A percentile compares a stretch with the other conserved stretches of the same genome.
These are phyloP conservation scores for Scutellaria baicalensis DNA, from an alignment of 257 asterid species.

Conservation along the genomic window DNA sequence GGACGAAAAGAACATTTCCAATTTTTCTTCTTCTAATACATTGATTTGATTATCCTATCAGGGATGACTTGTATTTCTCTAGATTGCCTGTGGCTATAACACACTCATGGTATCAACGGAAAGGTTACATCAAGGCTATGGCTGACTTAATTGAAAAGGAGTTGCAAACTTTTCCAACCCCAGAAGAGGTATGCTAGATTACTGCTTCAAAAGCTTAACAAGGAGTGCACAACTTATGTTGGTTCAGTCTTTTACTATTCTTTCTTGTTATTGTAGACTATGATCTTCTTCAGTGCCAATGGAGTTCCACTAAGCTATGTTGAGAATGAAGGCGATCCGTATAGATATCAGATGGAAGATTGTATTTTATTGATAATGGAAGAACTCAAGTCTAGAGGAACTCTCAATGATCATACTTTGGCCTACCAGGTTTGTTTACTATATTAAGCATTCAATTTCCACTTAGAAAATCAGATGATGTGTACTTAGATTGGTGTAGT, in stretches of 20 bases:
- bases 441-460: neutral
- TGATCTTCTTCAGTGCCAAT: slow-evolving; percentile 94
- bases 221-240: neutral
- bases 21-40: neutral
- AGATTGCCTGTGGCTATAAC: slow-evolving; percentile 78
- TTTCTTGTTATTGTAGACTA: slow-evolving; percentile 37
- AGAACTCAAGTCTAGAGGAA: slow-evolving; percentile 77
- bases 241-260: neutral
- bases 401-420: slow-evolving; percentile 62
- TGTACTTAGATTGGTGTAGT: neutral
- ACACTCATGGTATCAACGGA: slow-evolving; percentile 90
- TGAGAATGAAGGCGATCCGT: slow-evolving; percentile 92
- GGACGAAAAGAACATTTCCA: neutral
- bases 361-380: slow-evolving; percentile 85
- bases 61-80: slow-evolving; percentile 60
- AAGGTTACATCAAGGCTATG: slow-evolving; percentile 87
- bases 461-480: neutral
- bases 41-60: slow-evolving; percentile 21
- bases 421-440: slow-evolving; percentile 73
- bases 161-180: slow-evolving; percentile 45
- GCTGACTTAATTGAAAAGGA: slow-evolving; percentile 84
- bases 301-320: slow-evolving; percentile 95
- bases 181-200: slow-evolving; percentile 53
- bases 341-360: slow-evolving; percentile 91
- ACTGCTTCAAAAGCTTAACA: neutral